Percentiles rank a stretch among this genome's conserved stretches.
phyloP scores from a whole-genome alignment of 257 asterid genomes.

The Rubia yunnanensis region DNA sequence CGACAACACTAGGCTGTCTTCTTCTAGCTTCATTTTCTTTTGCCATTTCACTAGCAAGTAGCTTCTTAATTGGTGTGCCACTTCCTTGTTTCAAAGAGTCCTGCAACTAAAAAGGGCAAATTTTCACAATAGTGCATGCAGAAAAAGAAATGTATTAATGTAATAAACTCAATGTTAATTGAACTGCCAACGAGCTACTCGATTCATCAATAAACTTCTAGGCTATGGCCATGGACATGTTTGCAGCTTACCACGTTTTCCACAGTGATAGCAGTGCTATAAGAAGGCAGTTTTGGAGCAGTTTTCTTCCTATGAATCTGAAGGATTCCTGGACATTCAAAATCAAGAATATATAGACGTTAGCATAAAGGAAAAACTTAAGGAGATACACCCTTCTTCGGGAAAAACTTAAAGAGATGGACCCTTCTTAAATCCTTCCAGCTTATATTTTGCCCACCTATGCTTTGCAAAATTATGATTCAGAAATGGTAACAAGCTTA shows the following conservation, averaged over 20 bases:
- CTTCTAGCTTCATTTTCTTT: conserved; percentile 54
- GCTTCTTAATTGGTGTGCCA: conserved; percentile 60
- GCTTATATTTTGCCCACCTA: too few species aligned
- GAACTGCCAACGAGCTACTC: conserved; percentile 1
- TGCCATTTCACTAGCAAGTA: conserved; percentile 69
- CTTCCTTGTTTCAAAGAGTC: conserved; percentile 31
- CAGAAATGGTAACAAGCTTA: too few species aligned
- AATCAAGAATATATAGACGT: conserved; percentile 14
- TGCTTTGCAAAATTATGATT: too few species aligned
- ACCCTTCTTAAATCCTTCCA: too few species aligned
- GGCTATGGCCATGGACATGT: not conserved
- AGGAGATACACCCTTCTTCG: too few species aligned
- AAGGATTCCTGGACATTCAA: conserved; percentile 42
- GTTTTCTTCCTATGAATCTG: conserved; percentile 36
- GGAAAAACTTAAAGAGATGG: too few species aligned
- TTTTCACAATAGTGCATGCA: conserved; percentile 9
- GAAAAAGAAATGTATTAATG: not conserved
- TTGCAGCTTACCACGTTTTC: conserved; percentile 38
- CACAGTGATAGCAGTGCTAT: conserved; percentile 36
- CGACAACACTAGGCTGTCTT: conserved; percentile 53
- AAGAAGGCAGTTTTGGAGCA: conserved; percentile 35
- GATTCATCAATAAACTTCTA: not conserved
- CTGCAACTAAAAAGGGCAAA: conserved; percentile 35
- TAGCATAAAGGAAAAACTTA: not conserved
- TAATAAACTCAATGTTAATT: conserved; percentile 1